Evolutionary conservation across 2,329 filamentous ascomycete species (phyloP).

Genomic region (Exserohilum rostratum): DNA sequence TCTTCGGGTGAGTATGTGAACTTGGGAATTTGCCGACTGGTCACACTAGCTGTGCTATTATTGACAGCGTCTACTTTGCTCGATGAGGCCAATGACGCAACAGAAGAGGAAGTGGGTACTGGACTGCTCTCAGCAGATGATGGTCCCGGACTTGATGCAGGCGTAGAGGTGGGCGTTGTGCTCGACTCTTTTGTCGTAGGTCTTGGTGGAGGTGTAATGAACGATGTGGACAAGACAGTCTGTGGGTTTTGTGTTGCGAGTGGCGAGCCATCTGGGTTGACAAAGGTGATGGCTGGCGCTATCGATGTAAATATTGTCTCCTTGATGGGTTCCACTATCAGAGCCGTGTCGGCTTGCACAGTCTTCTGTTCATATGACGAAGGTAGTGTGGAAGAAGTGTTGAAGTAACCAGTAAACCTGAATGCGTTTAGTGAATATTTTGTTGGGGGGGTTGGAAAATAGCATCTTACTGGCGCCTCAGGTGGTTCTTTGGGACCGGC

Average conservation of each 20-base stretch:
- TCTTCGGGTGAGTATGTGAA: slow-evolving; percentile 36
- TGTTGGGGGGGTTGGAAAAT: background rate
- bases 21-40: slow-evolving; percentile 22
- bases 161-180: slow-evolving; percentile 2
- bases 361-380: slow-evolving; percentile 11
- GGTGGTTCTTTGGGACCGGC: slow-evolving; percentile 39
- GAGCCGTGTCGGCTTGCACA: slow-evolving; percentile 40
- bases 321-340: slow-evolving; percentile 43
- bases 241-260: slow-evolving; percentile 36
- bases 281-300: slow-evolving; percentile 41
- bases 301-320: slow-evolving; percentile 35
- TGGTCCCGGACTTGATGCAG: slow-evolving; percentile 9
- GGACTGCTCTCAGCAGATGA: slow-evolving; percentile 17
- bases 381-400: slow-evolving; percentile 20
- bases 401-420: slow-evolving; percentile 37
- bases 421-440: slow-evolving; percentile 15
- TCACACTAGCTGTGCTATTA: slow-evolving; percentile 20
- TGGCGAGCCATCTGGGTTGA: slow-evolving; percentile 39
- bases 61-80: slow-evolving; percentile 22
- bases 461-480: slow-evolving; percentile 36
- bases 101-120: slow-evolving; percentile 1
- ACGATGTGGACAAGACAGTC: slow-evolving; percentile 40
- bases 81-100: slow-evolving; percentile 5
- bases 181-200: slow-evolving; percentile 21
- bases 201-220: slow-evolving; percentile 32